A percentile compares a stretch with the other conserved stretches of the same genome.
phyloP scores from a whole-genome alignment of 148 eudicot genomes.

The Selenicereus undatus region DNA sequence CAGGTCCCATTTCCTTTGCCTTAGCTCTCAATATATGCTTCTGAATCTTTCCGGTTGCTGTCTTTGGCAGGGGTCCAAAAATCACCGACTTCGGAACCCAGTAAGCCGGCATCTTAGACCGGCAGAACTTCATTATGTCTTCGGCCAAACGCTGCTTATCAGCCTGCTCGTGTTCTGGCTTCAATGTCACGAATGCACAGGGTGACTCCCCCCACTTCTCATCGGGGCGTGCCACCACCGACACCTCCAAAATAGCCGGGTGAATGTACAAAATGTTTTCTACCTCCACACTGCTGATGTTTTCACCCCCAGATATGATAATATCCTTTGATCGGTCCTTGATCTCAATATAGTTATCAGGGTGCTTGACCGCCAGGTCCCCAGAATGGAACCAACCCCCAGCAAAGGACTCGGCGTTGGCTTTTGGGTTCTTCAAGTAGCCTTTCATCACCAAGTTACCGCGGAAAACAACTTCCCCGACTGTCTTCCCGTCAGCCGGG shows the following conservation, averaged over 20 bases:
- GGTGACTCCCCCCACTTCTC: constrained; percentile 91
- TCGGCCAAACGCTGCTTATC: constrained; percentile 47
- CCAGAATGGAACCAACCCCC: constrained; percentile 89
- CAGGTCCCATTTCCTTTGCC: constrained; percentile 87
- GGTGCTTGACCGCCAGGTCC: constrained; percentile 83
- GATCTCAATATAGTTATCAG: constrained; percentile 78
- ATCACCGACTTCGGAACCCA: constrained; percentile 89
- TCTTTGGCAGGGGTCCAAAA: constrained; percentile 84
- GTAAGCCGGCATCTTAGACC: constrained; percentile 74
- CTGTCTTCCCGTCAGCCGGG: constrained; percentile 73
- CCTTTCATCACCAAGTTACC: constrained; percentile 95
- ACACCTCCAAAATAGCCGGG: constrained; percentile 63
- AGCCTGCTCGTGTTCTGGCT: constrained; percentile 40
- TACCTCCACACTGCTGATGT: constrained; percentile 86
- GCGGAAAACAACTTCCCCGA: constrained; percentile 80
- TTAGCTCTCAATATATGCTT: constrained; percentile 76
- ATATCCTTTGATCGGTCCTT: constrained; percentile 94
- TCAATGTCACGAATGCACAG: constrained; percentile 85
- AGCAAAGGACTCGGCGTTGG: constrained; percentile 76
- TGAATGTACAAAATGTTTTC: constrained; percentile 68
- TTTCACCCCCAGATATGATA: constrained; percentile 93
- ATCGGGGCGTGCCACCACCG: constrained; percentile 78
- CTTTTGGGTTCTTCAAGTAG: constrained; percentile 81
- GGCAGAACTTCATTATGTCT: constrained; percentile 70
- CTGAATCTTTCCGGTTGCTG: constrained; percentile 94